Evolutionary conservation across 768 basidiomycete genomes (phyloP), one percentile per base, ranked within the genome.

Genomic region (Tremella yokohamensis): DNA sequence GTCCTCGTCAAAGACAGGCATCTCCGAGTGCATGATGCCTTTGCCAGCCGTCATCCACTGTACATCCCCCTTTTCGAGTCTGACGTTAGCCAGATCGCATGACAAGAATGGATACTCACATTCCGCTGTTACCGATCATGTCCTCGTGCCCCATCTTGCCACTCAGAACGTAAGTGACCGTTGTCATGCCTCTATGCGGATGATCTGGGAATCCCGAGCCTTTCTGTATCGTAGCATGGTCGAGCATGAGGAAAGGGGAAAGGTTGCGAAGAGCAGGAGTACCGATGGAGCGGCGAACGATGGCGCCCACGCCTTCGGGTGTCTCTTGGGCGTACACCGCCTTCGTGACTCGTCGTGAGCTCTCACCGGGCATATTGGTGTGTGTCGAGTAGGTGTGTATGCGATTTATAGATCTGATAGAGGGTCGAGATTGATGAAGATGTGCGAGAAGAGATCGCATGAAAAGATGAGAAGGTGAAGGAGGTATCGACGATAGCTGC

Each of bases 121-220:
- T 57, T 42, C 76, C 76, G 6, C 49, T 19, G 50, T 77, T 72
- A 15, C 76, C 93, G 1, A 84, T 85, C 20, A 89, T 93, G 73
- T 97, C 94, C 77, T 98, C 94, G 65, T 98, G 94, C 54, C 82
- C 80, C 66, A 86, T 87, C 22, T 84, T 80, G 83, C 89, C 91
- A 78, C 89, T 81, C 0, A 91, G 80, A 85, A 96, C 87, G 75
- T 94, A 94, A 0, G 91, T 92, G 2, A 79, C 72, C 9, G 78
- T 79, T 0, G 73, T 65, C 64, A 68, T 65, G 19, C 62, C 67
- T 55, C 69, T 47, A 49, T 73, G 92, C 2, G 92, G 90, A 73
- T 94, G 92, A 72, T 96, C 93, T 12, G 90, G 89, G 69, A 94
- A 91, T 2, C 89, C 88, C 15, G 44, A 56, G 39, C 57, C 49